A percentile compares a stretch with the other conserved stretches of the same genome.
These are phyloP conservation scores for Tetrapisispora pingtungensis DNA, from an alignment of 805 yeast genomes.

Conservation along the genomic window DNA sequence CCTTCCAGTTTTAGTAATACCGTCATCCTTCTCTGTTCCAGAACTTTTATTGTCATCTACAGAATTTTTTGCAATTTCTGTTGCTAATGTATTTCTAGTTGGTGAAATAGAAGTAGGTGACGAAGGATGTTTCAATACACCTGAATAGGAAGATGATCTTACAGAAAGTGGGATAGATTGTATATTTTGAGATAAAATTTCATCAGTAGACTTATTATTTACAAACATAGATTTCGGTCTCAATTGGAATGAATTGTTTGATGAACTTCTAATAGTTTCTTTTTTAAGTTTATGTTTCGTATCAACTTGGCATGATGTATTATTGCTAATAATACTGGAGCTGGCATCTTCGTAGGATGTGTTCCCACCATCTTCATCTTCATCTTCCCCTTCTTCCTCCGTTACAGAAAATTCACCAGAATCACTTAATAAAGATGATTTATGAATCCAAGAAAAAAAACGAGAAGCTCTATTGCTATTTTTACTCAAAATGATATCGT, in stretches of 20 bases:
- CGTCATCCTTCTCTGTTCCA: background rate
- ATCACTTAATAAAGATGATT: slow-evolving; percentile 26
- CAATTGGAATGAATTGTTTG: slow-evolving; percentile 8
- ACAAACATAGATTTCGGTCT: slow-evolving; percentile 14
- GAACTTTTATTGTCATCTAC: background rate
- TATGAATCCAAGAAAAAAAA: slow-evolving; percentile 25
- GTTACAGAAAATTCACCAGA: slow-evolving; percentile 21
- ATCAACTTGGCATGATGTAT: slow-evolving; percentile 8
- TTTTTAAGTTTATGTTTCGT: slow-evolving; percentile 10
- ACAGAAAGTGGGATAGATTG: background rate
- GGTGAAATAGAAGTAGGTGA: background rate
- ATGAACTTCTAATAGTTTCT: slow-evolving; percentile 16
- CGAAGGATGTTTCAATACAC: background rate
- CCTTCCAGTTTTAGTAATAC: slow-evolving; percentile 12
- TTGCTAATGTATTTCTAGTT: background rate
- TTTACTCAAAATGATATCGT: slow-evolving; percentile 21
- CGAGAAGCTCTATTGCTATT: slow-evolving; percentile 17
- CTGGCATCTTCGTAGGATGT: slow-evolving; percentile 10
- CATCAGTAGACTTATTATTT: slow-evolving; percentile 14
- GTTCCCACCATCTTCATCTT: background rate
- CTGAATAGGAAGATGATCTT: background rate
- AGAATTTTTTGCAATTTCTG: background rate
- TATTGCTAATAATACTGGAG: background rate
- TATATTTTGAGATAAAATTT: slow-evolving; percentile 3
- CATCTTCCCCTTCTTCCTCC: slow-evolving; percentile 24